A percentile compares a stretch with the other conserved stretches of the same genome.
These are phyloP conservation scores for Axilococcus clingmanii DNA, from an alignment of 139 green algal genomes.

Conservation along the genomic window DNA sequence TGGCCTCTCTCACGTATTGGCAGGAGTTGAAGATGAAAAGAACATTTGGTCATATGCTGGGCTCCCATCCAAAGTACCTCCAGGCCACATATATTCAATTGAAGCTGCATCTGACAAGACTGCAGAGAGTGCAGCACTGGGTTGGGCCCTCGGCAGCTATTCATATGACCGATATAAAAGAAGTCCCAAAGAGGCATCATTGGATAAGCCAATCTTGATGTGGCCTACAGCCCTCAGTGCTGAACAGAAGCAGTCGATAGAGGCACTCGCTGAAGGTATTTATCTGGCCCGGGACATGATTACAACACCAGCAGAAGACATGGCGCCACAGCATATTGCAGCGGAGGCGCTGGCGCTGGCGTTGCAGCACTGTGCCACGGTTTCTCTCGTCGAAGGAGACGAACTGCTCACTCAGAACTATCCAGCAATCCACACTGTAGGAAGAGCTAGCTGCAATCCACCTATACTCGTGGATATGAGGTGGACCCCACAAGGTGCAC, in stretches of 20 bases:
- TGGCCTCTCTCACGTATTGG: conserved; percentile 12
- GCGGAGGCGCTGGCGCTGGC: conserved; percentile 36
- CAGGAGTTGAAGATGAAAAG: conserved; percentile 5
- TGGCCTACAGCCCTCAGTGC: conserved; percentile 17
- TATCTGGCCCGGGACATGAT: conserved; percentile 43
- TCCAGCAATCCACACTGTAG: conserved; percentile 52
- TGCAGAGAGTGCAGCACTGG: conserved; percentile 14
- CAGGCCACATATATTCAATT: not conserved
- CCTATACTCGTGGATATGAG: conserved; percentile 29
- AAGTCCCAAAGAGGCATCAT: not conserved
- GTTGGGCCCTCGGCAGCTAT: conserved; percentile 31
- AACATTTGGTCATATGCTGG: conserved; percentile 25
- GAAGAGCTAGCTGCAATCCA: conserved; percentile 29
- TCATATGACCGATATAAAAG: conserved; percentile 36
- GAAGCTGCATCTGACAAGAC: not conserved
- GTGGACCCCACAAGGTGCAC: conserved; percentile 10
- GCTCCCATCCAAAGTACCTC: conserved; percentile 20
- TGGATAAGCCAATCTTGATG: conserved; percentile 20
- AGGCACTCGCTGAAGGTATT: conserved; percentile 9
- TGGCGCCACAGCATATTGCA: conserved; percentile 36
- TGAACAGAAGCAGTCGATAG: conserved; percentile 10
- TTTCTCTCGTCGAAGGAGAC: conserved; percentile 28
- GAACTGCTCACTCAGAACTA: conserved; percentile 41
- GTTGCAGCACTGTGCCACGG: conserved; percentile 19
- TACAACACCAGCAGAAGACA: conserved; percentile 53